A percentile compares a stretch with the other conserved stretches of the same genome.
These are phyloP conservation scores for Pseudocercospora macadamiae DNA, from an alignment of 2,329 filamentous ascomycete genomes.

Conservation along the genomic window DNA sequence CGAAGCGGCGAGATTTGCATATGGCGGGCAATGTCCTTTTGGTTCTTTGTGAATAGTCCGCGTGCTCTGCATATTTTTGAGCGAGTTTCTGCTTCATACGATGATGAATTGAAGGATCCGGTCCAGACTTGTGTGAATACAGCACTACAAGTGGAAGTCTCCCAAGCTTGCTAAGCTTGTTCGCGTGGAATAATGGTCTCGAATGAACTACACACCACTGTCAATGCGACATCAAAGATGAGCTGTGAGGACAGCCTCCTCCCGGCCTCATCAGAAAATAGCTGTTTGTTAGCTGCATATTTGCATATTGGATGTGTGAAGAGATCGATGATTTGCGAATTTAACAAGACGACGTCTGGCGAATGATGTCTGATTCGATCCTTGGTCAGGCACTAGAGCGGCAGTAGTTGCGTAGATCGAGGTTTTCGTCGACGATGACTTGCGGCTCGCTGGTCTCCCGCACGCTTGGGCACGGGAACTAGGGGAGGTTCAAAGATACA, in stretches of 20 bases:
- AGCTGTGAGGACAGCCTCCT: too few species aligned
- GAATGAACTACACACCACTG: too few species aligned
- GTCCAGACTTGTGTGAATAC: too few species aligned
- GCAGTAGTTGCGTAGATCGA: constrained; percentile 4
- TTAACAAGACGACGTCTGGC: background rate
- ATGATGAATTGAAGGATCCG: background rate
- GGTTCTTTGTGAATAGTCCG: background rate
- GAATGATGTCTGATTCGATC: background rate
- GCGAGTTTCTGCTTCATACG: background rate
- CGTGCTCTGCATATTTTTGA: background rate
- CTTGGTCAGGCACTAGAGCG: background rate
- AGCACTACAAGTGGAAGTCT: too few species aligned
- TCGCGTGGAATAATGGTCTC: too few species aligned
- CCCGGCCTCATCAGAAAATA: background rate
- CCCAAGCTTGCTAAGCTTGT: too few species aligned
- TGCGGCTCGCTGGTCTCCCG: background rate
- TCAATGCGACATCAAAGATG: too few species aligned
- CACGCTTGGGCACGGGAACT: background rate
- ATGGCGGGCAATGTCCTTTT: background rate
- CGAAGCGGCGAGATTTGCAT: background rate
- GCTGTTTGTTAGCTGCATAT: constrained; percentile 3
- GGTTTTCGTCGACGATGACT: constrained; percentile 2
- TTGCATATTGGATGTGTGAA: background rate
- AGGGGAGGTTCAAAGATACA: background rate
- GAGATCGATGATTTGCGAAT: constrained; percentile 1